Evolutionary conservation across 352 stramenopile genomes (phyloP).

Genomic region (Pythium volutum): DNA sequence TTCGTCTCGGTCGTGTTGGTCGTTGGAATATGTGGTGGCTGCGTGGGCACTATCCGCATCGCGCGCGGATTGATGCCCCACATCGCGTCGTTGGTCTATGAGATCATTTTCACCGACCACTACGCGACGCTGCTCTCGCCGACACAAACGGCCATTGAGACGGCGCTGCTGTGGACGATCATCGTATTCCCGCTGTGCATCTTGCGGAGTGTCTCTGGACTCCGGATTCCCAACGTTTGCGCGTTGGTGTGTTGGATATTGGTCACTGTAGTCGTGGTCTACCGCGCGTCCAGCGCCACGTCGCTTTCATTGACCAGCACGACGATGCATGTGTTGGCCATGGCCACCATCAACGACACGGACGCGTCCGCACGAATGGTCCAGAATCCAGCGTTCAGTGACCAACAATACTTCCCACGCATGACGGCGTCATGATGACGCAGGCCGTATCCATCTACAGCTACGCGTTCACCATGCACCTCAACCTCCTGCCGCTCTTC

Average conservation of each 20-base stretch:
- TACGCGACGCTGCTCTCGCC: constrained; percentile 23
- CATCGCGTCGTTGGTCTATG: constrained; percentile 38
- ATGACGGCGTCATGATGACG: no score
- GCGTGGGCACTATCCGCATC: constrained; percentile 65
- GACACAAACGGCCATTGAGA: constrained; percentile 33
- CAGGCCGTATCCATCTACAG: constrained; percentile 77
- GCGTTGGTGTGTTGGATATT: constrained; percentile 68
- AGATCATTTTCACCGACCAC: constrained; percentile 18
- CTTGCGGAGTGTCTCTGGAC: constrained; percentile 63
- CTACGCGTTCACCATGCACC: constrained; percentile 84
- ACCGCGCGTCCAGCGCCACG: constrained; percentile 41
- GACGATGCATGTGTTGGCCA: neutral
- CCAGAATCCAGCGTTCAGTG: constrained; percentile 11
- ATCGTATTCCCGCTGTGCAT: constrained; percentile 61
- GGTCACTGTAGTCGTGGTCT: constrained; percentile 57
- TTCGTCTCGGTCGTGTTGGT: constrained; percentile 55
- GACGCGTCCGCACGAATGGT: constrained; percentile 4
- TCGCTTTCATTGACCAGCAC: neutral
- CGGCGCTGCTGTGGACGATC: constrained; percentile 44
- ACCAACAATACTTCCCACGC: constrained; percentile 34
- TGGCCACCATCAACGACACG: neutral
- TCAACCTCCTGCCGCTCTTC: constrained; percentile 78
- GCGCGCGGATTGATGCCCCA: constrained; percentile 66
- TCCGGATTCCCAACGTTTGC: constrained; percentile 71
- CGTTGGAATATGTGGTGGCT: constrained; percentile 71